These are phyloP conservation scores for Rhytidiadelphus loreus DNA, from an alignment of 225 moss, liverwort and hornwort genomes.

Conservation along the genomic window DNA sequence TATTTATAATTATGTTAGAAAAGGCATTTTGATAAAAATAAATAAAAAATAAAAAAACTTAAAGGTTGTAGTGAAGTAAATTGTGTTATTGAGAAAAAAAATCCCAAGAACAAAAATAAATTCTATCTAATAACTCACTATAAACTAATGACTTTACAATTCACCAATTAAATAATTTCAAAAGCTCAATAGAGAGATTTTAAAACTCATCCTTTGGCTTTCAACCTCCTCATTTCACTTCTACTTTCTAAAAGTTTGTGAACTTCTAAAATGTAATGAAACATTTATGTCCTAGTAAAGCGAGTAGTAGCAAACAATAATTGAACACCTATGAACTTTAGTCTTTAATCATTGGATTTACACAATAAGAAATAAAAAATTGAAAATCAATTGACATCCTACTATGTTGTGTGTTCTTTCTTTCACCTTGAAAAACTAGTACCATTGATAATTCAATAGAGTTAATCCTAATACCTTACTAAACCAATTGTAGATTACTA, in stretches of 20 bases:
- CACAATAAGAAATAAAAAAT: too few species aligned
- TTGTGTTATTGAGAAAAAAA: too few species aligned
- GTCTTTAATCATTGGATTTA: too few species aligned
- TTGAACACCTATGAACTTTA: accelerated
- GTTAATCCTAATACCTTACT: too few species aligned
- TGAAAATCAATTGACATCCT: too few species aligned
- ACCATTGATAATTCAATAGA: too few species aligned
- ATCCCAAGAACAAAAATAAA: background rate
- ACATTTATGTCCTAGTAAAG: background rate
- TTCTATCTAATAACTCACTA: background rate
- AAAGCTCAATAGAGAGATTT: background rate
- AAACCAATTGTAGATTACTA: too few species aligned
- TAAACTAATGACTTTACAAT: background rate
- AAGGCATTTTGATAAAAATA: background rate
- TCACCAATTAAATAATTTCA: background rate
- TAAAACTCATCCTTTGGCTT: background rate
- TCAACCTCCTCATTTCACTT: background rate
- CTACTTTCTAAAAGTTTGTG: background rate
- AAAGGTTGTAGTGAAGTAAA: too few species aligned
- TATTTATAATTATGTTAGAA: background rate
- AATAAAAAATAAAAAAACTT: too few species aligned
- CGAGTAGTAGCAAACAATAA: too few species aligned
- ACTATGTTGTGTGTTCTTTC: too few species aligned
- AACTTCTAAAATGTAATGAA: background rate
- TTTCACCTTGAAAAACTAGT: too few species aligned